A percentile compares a stretch with the other conserved stretches of the same genome.
phyloP scores from a whole-genome alignment of 495 filamentous ascomycete species.

The Penicillium cataractarum region DNA sequence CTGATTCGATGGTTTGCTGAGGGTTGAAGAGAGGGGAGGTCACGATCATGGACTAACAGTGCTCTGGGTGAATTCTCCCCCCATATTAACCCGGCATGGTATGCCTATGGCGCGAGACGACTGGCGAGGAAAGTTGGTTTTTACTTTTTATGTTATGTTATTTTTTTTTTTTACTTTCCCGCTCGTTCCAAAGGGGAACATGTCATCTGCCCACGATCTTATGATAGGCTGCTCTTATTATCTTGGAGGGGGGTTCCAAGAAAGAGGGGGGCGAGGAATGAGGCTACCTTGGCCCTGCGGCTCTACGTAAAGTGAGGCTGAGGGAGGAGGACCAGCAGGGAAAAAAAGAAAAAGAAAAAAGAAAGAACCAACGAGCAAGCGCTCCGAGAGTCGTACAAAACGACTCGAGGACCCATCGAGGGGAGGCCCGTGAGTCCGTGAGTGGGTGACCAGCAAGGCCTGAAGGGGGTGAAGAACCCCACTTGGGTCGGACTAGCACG shows the following conservation, averaged over 20 bases:
- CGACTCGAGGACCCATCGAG: neutral
- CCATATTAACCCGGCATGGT: neutral
- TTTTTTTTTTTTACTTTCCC: neutral
- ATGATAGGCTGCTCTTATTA: neutral
- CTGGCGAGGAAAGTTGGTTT: neutral
- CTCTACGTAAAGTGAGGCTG: constrained; percentile 36
- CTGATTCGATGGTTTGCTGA: neutral
- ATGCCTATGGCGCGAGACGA: neutral
- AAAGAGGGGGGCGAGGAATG: constrained; percentile 17
- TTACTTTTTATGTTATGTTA: neutral
- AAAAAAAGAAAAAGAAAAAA: neutral
- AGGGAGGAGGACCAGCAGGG: constrained; percentile 5
- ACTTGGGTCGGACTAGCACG: constrained; percentile 3
- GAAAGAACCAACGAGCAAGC: no score
- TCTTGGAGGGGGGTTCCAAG: neutral
- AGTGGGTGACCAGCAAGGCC: neutral
- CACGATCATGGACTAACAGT: neutral
- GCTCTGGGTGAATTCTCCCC: neutral
- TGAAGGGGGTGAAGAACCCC: constrained; percentile 19
- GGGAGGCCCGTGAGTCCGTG: neutral
- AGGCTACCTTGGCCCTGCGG: constrained; percentile 33
- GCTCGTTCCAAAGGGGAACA: neutral
- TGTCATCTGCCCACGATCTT: neutral
- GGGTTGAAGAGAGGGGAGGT: neutral
- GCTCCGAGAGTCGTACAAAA: neutral